Percentiles rank a stretch among this genome's conserved stretches.
phyloP scores from a whole-genome alignment of 73 alveolate genomes.

The Blepharisma stoltei region DNA sequence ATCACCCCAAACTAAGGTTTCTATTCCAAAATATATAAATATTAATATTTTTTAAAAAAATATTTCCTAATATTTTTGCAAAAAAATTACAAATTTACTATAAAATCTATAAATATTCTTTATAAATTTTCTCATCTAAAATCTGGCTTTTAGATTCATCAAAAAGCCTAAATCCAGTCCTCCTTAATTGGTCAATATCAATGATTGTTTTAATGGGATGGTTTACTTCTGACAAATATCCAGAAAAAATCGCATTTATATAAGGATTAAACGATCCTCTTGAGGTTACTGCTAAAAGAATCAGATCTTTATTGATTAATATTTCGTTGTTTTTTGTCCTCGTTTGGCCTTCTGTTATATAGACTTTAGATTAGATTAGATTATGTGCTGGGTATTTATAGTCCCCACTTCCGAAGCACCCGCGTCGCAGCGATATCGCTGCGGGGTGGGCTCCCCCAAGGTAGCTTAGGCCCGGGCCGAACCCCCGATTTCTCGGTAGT shows the following conservation, averaged over 20 bases:
- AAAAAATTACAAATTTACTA: too few relatives aligned
- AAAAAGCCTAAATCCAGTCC: constrained; percentile 3
- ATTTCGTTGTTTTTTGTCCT: not conserved
- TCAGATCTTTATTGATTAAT: not conserved
- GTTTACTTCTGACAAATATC: not conserved
- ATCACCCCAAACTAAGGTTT: constrained; percentile 12
- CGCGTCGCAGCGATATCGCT: too few relatives aligned
- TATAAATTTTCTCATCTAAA: not conserved
- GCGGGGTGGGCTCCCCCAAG: too few relatives aligned
- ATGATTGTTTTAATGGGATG: not conserved
- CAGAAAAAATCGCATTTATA: constrained; percentile 3
- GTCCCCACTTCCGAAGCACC: too few relatives aligned
- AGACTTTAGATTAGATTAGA: constrained; percentile 14
- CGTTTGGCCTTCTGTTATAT: not conserved
- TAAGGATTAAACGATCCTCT: constrained; percentile 19
- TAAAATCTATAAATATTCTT: not conserved
- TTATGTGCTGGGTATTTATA: not conserved
- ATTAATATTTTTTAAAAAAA: too few relatives aligned
- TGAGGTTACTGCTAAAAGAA: constrained; percentile 15
- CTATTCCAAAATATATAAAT: too few relatives aligned
- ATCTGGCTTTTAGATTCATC: not conserved
- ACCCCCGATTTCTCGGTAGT: too few relatives aligned
- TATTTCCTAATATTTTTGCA: too few relatives aligned
- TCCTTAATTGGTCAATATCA: not conserved
- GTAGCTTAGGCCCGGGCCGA: too few relatives aligned